A percentile compares a stretch with the other conserved stretches of the same genome.
phyloP scores from a whole-genome alignment of 225 moss, liverwort and hornwort species.

The Anthoceros angustus region DNA sequence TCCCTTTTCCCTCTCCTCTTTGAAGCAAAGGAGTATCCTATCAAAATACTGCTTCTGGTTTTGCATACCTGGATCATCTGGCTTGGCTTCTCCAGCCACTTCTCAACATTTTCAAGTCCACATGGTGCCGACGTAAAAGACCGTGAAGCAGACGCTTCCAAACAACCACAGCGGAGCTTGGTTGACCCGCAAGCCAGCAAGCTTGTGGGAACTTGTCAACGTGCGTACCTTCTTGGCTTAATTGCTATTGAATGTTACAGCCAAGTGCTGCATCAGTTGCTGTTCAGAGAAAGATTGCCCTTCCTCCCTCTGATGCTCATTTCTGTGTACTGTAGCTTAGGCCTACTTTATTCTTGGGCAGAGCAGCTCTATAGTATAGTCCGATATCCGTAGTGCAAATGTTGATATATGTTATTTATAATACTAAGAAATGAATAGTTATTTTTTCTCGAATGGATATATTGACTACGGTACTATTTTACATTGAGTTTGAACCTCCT shows the following conservation, averaged over 20 bases:
- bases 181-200: slow-evolving; percentile 4
- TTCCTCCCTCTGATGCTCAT: slow-evolving; percentile 66
- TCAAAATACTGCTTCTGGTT: slow-evolving; percentile 52
- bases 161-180: neutral
- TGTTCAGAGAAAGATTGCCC: slow-evolving; percentile 41
- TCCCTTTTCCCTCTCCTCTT: slow-evolving; percentile 83
- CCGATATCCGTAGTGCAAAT: too few species aligned
- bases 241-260: slow-evolving; percentile 48
- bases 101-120: slow-evolving; percentile 26
- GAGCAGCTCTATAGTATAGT: slow-evolving; percentile 24
- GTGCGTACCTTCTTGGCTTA: slow-evolving; percentile 41
- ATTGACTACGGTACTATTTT: too few species aligned
- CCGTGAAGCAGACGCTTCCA: neutral
- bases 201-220: slow-evolving; percentile 14
- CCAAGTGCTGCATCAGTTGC: slow-evolving; percentile 37
- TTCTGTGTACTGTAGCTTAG: slow-evolving; percentile 65
- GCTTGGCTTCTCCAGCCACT: slow-evolving; percentile 3
- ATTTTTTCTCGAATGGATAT: too few species aligned
- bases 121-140: slow-evolving; percentile 15
- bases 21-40: slow-evolving; percentile 56
- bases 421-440: too few species aligned
- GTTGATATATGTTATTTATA: too few species aligned
- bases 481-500: too few species aligned
- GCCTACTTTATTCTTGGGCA: slow-evolving; percentile 50
- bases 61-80: neutral